phyloP scores from a whole-genome alignment of 495 filamentous ascomycete species.

The Podospora pseudopauciseta region DNA sequence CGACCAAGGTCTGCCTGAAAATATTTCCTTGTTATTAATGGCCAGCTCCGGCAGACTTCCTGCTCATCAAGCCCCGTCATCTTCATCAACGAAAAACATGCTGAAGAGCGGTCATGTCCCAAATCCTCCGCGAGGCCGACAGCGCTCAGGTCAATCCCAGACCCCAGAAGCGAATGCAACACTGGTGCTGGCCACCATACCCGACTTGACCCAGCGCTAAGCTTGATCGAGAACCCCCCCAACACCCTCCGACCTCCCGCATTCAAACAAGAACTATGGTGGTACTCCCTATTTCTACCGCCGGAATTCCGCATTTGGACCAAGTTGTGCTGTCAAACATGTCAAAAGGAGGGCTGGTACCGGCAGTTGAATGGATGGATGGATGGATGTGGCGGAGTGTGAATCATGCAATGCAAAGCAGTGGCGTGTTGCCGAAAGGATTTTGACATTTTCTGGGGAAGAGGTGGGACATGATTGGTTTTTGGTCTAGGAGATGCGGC shows the following conservation, averaged over 20 bases:
- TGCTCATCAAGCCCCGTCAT: too few species aligned
- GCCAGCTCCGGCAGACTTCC: too few species aligned
- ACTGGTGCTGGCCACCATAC: neutral
- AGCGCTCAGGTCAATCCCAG: neutral
- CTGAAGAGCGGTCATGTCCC: too few species aligned
- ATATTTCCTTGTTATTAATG: too few species aligned
- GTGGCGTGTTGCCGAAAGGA: neutral
- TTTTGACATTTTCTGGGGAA: neutral
- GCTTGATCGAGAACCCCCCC: neutral
- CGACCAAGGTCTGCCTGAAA: too few species aligned
- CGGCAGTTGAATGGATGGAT: neutral
- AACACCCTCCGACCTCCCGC: neutral
- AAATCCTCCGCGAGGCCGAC: neutral
- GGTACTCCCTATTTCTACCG: neutral
- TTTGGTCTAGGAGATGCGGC: neutral
- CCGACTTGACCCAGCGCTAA: neutral
- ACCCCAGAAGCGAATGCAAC: neutral
- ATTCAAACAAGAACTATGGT: neutral
- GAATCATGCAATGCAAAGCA: neutral
- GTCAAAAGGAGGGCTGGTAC: neutral
- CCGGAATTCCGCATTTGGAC: neutral
- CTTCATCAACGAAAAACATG: too few species aligned
- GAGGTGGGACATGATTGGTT: neutral
- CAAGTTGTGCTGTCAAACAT: neutral
- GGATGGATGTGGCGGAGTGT: neutral